Evolutionary conservation across 2,329 filamentous ascomycete genomes (phyloP).

Genomic region (Meredithiella fracta): DNA sequence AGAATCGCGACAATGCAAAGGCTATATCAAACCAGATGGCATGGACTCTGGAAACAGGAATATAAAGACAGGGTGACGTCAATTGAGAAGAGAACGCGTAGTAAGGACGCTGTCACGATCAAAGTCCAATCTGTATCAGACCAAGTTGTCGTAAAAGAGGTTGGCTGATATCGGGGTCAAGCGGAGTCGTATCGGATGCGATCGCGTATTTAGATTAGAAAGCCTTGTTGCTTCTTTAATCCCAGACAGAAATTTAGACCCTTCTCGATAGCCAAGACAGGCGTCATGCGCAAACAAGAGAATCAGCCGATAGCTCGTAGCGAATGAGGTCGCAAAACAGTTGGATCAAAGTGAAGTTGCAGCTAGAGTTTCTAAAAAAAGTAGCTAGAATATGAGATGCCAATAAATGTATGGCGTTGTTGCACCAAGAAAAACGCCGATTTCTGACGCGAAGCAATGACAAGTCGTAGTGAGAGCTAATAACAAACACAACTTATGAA

Average conservation of each 20-base stretch:
- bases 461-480: background rate
- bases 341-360: no score
- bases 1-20: background rate
- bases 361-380: no score
- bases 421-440: background rate
- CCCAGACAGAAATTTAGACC: background rate
- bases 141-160: constrained; percentile 7
- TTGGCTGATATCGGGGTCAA: background rate
- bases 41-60: background rate
- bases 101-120: background rate
- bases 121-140: background rate
- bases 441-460: background rate
- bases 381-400: no score
- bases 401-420: no score
- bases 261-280: background rate
- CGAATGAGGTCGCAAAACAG: background rate
- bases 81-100: background rate
- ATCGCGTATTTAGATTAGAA: background rate
- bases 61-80: background rate
- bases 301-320: background rate
- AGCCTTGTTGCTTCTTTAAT: background rate
- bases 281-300: background rate
- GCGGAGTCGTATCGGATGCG: background rate
- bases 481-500: background rate
- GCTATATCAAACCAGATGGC: background rate